These are phyloP conservation scores for Tetrastigma voinierianum DNA, from an alignment of 164 flowering plant species.

Conservation along the genomic window DNA sequence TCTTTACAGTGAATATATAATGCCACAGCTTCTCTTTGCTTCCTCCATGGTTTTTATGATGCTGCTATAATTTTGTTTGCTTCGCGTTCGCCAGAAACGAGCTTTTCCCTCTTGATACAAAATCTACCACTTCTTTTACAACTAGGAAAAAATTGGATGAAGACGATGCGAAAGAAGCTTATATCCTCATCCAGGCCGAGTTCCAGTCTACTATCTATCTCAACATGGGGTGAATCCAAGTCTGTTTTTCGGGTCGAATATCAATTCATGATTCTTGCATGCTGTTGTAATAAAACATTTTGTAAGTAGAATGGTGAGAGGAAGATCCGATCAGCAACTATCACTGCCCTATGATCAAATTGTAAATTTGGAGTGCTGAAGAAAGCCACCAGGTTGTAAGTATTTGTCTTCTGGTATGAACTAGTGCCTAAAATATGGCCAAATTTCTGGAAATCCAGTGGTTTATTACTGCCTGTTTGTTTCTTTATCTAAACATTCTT, in stretches of 20 bases:
- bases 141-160: not conserved
- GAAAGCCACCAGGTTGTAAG: not conserved
- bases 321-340: not conserved
- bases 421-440: not conserved
- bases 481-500: too few species aligned
- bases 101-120: not conserved
- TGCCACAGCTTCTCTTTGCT: slow-evolving; percentile 10
- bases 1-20: slow-evolving; percentile 13
- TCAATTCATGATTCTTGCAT: slow-evolving; percentile 24
- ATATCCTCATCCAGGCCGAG: not conserved
- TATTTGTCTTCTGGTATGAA: not conserved
- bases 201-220: too few species aligned
- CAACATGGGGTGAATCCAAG: not conserved
- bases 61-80: slow-evolving; percentile 7
- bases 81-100: too few species aligned
- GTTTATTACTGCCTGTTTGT: not conserved
- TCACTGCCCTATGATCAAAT: not conserved
- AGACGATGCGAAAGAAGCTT: slow-evolving; percentile 1
- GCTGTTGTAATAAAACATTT: slow-evolving; percentile 7
- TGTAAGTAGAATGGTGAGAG: slow-evolving; percentile 6
- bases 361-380: slow-evolving; percentile 5
- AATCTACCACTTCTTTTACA: not conserved
- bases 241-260: slow-evolving; percentile 5
- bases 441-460: not conserved
- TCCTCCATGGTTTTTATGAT: slow-evolving; percentile 14